These are phyloP conservation scores for Dacryopinax spathularia DNA, from an alignment of 768 basidiomycete species.

Conservation along the genomic window DNA sequence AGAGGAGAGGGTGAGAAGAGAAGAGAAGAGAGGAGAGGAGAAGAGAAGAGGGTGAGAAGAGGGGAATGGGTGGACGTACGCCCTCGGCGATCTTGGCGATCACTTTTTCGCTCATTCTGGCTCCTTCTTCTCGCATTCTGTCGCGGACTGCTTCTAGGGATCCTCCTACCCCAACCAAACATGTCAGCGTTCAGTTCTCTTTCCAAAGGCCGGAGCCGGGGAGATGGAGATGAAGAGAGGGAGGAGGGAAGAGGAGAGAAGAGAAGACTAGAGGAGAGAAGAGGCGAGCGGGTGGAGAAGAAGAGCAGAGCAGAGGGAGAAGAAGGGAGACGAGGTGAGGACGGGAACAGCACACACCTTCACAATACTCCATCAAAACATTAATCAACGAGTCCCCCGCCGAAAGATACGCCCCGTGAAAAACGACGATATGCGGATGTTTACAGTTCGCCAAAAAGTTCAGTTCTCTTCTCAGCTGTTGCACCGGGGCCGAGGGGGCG, in stretches of 20 bases:
- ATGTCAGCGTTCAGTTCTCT: too few species aligned
- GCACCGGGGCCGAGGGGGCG: slow-evolving; percentile 52
- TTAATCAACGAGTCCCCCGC: slow-evolving; percentile 67
- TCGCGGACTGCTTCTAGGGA: slow-evolving; percentile 82
- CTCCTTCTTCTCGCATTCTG: slow-evolving; percentile 63
- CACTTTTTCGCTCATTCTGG: slow-evolving; percentile 71
- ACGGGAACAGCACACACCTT: slow-evolving; percentile 31
- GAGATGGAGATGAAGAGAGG: too few species aligned
- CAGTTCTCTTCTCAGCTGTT: slow-evolving; percentile 85
- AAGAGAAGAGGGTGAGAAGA: neutral
- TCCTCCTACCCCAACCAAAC: too few species aligned
- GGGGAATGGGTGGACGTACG: slow-evolving; percentile 33
- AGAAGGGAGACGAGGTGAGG: neutral
- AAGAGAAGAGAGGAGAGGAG: slow-evolving; percentile 4
- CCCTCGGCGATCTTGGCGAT: slow-evolving; percentile 88
- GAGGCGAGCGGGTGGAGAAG: too few species aligned
- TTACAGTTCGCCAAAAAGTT: slow-evolving; percentile 73
- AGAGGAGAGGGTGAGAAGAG: too few species aligned
- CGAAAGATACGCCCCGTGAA: slow-evolving; percentile 84
- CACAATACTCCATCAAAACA: slow-evolving; percentile 82
- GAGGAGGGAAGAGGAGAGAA: too few species aligned
- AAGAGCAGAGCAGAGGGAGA: too few species aligned
- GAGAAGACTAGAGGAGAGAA: too few species aligned
- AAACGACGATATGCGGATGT: slow-evolving; percentile 77
- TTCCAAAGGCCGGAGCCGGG: too few species aligned